Evolutionary conservation across 352 stramenopile genomes (phyloP), one percentile per base, ranked within the genome.

Genomic region (Globisporangium emineosum): DNA sequence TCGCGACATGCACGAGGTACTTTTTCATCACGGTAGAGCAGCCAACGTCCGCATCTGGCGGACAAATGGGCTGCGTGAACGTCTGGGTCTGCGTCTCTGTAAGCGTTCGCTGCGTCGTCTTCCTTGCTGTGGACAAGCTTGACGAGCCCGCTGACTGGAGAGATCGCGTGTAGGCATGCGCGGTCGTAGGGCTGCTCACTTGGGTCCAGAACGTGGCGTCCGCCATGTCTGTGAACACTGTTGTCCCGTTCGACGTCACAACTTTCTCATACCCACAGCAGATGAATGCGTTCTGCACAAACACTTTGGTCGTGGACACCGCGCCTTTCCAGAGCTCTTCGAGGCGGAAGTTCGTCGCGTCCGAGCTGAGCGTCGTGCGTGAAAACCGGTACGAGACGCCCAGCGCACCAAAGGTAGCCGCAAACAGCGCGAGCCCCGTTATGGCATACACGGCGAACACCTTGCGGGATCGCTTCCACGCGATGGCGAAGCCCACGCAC

Each of bases 251-350:
- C 10, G 54, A 37, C 1, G 63, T 45, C 25, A 66, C 43, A 43
- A 76, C 7, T 7, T 68, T 66, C 3, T 77, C 68, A 21, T 74
- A 87, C 6, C 79, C 79, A 57, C 79, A 89, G 40, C 79, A 89
- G 4, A 51, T 54, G 35, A 82, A 72, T 5, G 68, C 63, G 49
- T 89, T 82, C 42, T 89, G 79, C 25, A 81, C 66, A 42, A 87
- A 84, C 10, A 70, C 30, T 33, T 86, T 81, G 3, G 77, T 74
- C 23, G 60, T 52, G 0, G 77, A 70, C 2, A 69, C 56, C 1
- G 77, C 71, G 9, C 52, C 56, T 43, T 40, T 66, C 77, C 77
- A 83, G 1, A 78, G 30, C 49, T 74, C 57, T 42, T 60, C 42
- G 6, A 76, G 32, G 1, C 45, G 51, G 15, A 64, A 62, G 23